These are phyloP conservation scores for Aspergillus ruber DNA, from an alignment of 2,329 filamentous ascomycete genomes.

Conservation along the genomic window DNA sequence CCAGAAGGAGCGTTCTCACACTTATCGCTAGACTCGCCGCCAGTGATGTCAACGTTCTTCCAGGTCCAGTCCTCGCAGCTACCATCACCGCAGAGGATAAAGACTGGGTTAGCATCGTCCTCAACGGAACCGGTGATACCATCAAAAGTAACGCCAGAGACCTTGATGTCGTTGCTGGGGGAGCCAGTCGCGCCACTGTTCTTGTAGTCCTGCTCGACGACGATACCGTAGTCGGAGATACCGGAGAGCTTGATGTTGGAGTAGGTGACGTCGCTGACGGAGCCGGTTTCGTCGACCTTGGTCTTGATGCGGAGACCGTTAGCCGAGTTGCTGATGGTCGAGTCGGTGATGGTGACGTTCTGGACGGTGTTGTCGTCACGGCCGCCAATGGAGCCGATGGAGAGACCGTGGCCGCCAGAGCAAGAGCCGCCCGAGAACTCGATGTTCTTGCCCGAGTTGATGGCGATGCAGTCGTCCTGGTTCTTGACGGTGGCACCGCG, in stretches of 20 bases:
- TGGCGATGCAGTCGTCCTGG: slow-evolving; percentile 57
- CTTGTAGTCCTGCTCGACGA: slow-evolving; percentile 49
- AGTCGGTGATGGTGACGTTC: slow-evolving; percentile 46
- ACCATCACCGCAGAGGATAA: slow-evolving; percentile 50
- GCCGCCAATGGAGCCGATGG: slow-evolving; percentile 37
- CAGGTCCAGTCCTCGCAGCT: slow-evolving; percentile 46
- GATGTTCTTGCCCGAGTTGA: slow-evolving; percentile 50
- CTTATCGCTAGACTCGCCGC: slow-evolving; percentile 41
- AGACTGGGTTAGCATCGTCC: slow-evolving; percentile 36
- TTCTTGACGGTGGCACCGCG: slow-evolving; percentile 50
- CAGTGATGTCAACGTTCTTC: slow-evolving; percentile 44
- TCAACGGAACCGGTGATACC: slow-evolving; percentile 29
- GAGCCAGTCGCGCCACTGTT: slow-evolving; percentile 36
- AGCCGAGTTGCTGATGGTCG: slow-evolving; percentile 40
- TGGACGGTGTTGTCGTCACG: slow-evolving; percentile 49
- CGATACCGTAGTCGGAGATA: slow-evolving; percentile 50
- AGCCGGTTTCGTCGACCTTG: slow-evolving; percentile 46
- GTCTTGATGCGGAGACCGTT: slow-evolving; percentile 43
- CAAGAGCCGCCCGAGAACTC: slow-evolving; percentile 40
- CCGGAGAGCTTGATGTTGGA: slow-evolving; percentile 45
- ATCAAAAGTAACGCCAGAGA: slow-evolving; percentile 30
- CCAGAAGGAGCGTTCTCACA: slow-evolving; percentile 37
- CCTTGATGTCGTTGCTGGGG: slow-evolving; percentile 34
- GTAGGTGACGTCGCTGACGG: slow-evolving; percentile 49
- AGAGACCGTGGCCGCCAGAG: slow-evolving; percentile 31